phyloP scores from a whole-genome alignment of 768 basidiomycete genomes.

The Lactarius psammicola region DNA sequence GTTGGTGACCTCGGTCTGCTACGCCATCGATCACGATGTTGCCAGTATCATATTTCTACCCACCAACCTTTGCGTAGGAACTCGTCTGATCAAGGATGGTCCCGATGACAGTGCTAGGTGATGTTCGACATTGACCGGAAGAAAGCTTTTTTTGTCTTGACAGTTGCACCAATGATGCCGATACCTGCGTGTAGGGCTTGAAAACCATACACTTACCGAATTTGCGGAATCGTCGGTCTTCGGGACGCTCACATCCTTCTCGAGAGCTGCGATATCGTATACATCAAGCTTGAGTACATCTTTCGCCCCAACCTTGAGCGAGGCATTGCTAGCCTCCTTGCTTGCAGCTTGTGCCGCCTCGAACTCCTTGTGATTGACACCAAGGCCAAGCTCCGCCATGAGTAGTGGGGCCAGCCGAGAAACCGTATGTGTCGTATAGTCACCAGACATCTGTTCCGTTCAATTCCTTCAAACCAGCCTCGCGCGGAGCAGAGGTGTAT shows the following conservation, averaged over 20 bases:
- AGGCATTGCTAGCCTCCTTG: constrained; percentile 88
- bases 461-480: constrained; percentile 62
- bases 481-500: constrained; percentile 68
- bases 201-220: constrained; percentile 58
- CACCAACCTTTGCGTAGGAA: constrained; percentile 97
- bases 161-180: constrained; percentile 69
- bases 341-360: constrained; percentile 84
- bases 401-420: constrained; percentile 96
- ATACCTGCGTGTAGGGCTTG: constrained; percentile 47
- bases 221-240: constrained; percentile 95
- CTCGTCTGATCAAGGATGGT: constrained; percentile 87
- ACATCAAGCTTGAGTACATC: constrained; percentile 91
- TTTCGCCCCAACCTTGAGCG: constrained; percentile 62
- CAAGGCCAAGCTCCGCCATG: constrained; percentile 89
- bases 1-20: constrained; percentile 84
- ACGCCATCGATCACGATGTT: constrained; percentile 89
- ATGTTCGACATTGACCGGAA: constrained; percentile 61
- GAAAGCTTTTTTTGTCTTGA: constrained; percentile 83
- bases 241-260: constrained; percentile 70
- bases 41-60: constrained; percentile 96
- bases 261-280: constrained; percentile 85
- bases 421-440: constrained; percentile 96
- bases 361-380: constrained; percentile 85
- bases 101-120: constrained; percentile 69
- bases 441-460: constrained; percentile 95